These are phyloP conservation scores for Trichoderma oligosporum DNA, from an alignment of 2,329 filamentous ascomycete species.

Conservation along the genomic window DNA sequence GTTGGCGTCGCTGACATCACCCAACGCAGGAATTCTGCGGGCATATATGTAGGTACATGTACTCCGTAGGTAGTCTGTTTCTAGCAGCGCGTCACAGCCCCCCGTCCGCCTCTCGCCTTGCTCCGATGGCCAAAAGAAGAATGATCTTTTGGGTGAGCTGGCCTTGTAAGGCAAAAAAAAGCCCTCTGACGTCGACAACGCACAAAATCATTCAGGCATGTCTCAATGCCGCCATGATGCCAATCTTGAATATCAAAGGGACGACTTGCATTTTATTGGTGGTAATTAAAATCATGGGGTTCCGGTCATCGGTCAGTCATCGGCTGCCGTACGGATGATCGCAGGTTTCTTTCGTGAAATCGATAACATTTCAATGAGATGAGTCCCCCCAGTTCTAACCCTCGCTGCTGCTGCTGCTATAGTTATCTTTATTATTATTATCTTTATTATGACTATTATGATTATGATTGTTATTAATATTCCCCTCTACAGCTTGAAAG, in stretches of 20 bases:
- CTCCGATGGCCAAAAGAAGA: not conserved
- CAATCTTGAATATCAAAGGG: not conserved
- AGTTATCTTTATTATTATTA: too few species aligned
- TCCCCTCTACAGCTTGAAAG: too few species aligned
- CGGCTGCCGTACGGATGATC: not conserved
- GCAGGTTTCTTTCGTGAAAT: not conserved
- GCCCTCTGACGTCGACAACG: conserved; percentile 5
- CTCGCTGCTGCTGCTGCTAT: not conserved
- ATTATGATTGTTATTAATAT: too few species aligned
- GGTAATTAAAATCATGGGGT: not conserved
- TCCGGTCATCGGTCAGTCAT: conserved; percentile 8
- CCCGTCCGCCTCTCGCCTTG: conserved; percentile 10
- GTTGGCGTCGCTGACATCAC: conserved; percentile 20
- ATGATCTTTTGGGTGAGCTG: not conserved
- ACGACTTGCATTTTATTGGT: not conserved
- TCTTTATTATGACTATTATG: too few species aligned
- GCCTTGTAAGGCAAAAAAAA: conserved; percentile 15
- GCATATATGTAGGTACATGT: not conserved
- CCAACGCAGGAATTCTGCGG: not conserved
- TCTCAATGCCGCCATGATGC: not conserved
- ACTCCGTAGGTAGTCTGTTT: not conserved
- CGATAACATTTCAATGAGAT: not conserved
- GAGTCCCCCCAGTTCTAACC: too few species aligned
- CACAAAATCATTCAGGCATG: not conserved
- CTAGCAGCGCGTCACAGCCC: conserved; percentile 5